These are phyloP conservation scores for Xylaria sp. DNA, from an alignment of 2,329 filamentous ascomycete species.

Conservation along the genomic window DNA sequence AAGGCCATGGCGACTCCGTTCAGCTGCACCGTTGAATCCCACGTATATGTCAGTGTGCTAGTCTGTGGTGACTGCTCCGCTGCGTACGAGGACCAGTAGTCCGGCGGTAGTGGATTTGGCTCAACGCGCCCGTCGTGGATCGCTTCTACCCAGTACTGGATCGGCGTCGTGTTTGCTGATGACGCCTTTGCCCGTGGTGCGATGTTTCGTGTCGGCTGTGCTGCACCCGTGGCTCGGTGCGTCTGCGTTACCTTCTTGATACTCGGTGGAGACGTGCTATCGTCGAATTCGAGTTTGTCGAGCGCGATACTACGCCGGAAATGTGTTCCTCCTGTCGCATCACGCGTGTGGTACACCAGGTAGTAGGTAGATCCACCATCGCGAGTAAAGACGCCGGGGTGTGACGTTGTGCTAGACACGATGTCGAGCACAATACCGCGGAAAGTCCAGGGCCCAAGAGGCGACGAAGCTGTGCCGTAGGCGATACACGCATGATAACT, in stretches of 20 bases:
- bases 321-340: conserved; percentile 50
- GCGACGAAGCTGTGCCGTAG: conserved; percentile 50
- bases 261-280: conserved; percentile 43
- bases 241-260: conserved; percentile 50
- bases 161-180: conserved; percentile 46
- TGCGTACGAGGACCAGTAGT: conserved; percentile 52
- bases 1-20: conserved; percentile 48
- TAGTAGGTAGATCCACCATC: conserved; percentile 45
- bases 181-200: conserved; percentile 45
- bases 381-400: conserved; percentile 50
- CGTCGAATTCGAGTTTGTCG: conserved; percentile 50
- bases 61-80: conserved; percentile 47
- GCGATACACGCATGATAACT: conserved; percentile 54
- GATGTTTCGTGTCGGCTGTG: conserved; percentile 49
- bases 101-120: conserved; percentile 50
- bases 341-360: conserved; percentile 52
- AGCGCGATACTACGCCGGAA: conserved; percentile 47
- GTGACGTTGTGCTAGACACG: conserved; percentile 53
- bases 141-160: conserved; percentile 53
- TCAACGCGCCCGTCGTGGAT: conserved; percentile 50
- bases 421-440: conserved; percentile 50
- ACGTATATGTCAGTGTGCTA: conserved; percentile 49
- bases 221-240: conserved; percentile 37
- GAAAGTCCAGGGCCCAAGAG: conserved; percentile 53
- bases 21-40: conserved; percentile 47